phyloP scores from a whole-genome alignment of 176 grass and related monocot species.

The Rhipidocladum racemiflorum region DNA sequence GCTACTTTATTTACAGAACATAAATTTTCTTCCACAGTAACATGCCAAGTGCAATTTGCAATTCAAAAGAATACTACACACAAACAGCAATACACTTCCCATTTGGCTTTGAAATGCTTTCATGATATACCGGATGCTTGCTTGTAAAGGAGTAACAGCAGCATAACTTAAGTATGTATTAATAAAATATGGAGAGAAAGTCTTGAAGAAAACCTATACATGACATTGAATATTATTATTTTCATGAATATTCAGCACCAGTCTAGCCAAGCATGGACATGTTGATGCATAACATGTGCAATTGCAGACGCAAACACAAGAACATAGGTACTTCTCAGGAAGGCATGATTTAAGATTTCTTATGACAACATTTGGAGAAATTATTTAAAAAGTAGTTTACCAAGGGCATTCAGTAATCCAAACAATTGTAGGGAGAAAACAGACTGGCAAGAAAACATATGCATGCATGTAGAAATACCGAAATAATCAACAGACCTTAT shows the following conservation, averaged over 20 bases:
- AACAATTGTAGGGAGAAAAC: background rate
- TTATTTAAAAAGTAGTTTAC: background rate
- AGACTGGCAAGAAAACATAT: conserved; percentile 7
- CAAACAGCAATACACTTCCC: background rate
- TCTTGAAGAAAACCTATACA: background rate
- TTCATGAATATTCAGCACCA: conserved; percentile 3
- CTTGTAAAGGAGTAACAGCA: background rate
- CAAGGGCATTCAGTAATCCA: background rate
- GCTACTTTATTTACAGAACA: background rate
- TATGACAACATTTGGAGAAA: conserved; percentile 7
- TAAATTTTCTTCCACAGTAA: background rate
- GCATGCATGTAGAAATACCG: background rate
- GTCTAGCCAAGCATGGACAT: background rate
- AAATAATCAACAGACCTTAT: conserved; percentile 9
- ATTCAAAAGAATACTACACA: conserved; percentile 2
- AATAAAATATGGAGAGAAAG: background rate
- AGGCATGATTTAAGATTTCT: background rate
- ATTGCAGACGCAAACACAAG: conserved; percentile 8
- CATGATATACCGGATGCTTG: conserved; percentile 14
- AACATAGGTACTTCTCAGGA: background rate
- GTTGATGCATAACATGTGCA: background rate
- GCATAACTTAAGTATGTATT: background rate
- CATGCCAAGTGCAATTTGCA: background rate
- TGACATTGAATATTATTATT: background rate
- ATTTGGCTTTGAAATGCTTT: background rate